Percentiles rank a stretch among this genome's conserved stretches.
phyloP scores from a whole-genome alignment of 495 filamentous ascomycete species.

The Podospora pseudopauciseta region DNA sequence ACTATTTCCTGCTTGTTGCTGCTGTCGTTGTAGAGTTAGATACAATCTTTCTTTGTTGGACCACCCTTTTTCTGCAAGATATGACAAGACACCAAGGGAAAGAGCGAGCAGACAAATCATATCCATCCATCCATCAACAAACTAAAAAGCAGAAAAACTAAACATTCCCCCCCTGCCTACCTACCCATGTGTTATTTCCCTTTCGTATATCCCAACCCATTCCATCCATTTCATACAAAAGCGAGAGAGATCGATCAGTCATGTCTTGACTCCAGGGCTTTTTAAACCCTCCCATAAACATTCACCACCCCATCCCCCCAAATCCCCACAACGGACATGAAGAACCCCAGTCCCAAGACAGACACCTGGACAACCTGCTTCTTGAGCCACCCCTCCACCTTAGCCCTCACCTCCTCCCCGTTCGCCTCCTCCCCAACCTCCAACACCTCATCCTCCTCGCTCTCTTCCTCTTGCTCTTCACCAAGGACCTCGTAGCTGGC shows the following conservation, averaged over 20 bases:
- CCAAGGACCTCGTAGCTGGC: conserved; percentile 60
- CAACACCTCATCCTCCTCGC: conserved; percentile 36
- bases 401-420: conserved; percentile 72
- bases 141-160: background rate
- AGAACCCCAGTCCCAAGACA: conserved; percentile 63
- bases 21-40: background rate
- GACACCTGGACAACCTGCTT: conserved; percentile 58
- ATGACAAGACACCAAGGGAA: background rate
- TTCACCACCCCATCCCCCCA: conserved; percentile 72
- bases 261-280: background rate
- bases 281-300: background rate
- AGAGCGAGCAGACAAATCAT: background rate
- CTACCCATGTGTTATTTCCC: background rate
- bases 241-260: background rate
- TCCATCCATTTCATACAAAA: background rate
- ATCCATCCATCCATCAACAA: background rate
- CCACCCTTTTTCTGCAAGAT: background rate
- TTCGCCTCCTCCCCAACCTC: conserved; percentile 57
- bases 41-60: background rate
- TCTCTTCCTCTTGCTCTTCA: conserved; percentile 42
- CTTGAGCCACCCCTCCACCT: conserved; percentile 62
- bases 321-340: conserved; percentile 75
- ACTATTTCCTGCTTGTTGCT: background rate
- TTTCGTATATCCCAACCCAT: background rate
- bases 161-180: background rate